phyloP scores from a whole-genome alignment of 2,329 filamentous ascomycete genomes.

The Macrophomina pseudophaseolina region DNA sequence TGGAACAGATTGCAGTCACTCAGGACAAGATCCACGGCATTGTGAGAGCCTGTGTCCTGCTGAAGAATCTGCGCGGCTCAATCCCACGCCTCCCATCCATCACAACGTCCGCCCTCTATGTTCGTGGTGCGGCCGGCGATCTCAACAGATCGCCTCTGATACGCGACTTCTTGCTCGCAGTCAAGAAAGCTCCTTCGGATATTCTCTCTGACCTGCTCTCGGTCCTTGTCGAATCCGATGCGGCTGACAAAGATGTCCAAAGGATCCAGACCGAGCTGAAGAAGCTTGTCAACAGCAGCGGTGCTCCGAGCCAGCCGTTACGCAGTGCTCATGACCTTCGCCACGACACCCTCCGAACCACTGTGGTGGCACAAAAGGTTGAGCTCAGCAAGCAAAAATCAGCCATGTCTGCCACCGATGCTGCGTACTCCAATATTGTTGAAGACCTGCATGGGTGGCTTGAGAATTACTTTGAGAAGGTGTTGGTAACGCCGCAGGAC shows the following conservation, averaged over 20 bases:
- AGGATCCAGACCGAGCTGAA: conserved; percentile 5
- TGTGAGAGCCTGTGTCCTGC: conserved; percentile 39
- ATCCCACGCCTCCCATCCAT: conserved; percentile 45
- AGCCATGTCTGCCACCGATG: conserved; percentile 71
- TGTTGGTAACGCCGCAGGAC: conserved; percentile 55
- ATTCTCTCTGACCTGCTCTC: conserved; percentile 54
- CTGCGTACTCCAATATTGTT: conserved; percentile 70
- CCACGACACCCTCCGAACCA: conserved; percentile 72
- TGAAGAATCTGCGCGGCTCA: conserved; percentile 44
- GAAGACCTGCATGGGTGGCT: conserved; percentile 61
- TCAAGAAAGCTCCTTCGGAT: conserved; percentile 66
- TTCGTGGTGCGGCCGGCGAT: conserved; percentile 64
- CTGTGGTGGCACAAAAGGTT: conserved; percentile 80
- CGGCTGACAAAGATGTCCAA: neutral
- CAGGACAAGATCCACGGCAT: conserved; percentile 50
- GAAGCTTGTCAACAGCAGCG: conserved; percentile 16
- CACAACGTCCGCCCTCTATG: conserved; percentile 59
- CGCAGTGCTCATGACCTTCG: conserved; percentile 78
- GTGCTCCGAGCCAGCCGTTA: conserved; percentile 49
- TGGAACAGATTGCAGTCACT: conserved; percentile 40
- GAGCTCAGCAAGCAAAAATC: conserved; percentile 78
- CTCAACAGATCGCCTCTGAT: conserved; percentile 57
- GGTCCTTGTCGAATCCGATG: conserved; percentile 35
- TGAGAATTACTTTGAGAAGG: conserved; percentile 51
- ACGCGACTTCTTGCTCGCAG: conserved; percentile 60